Evolutionary conservation across 805 yeast species (phyloP).

Genomic region (Candida xiaguanensis): DNA sequence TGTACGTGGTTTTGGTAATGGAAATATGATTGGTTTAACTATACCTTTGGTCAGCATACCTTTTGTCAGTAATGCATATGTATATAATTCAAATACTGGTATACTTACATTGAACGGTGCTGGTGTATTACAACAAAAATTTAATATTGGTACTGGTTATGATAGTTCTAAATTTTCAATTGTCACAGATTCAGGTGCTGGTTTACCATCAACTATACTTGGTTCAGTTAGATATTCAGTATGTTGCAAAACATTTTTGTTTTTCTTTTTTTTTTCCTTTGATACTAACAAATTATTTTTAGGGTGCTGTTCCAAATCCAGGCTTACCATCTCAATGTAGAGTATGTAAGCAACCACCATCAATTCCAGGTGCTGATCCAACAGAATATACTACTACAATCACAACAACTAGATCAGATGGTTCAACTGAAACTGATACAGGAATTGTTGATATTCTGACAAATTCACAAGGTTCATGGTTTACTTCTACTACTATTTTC

Average conservation of each 20-base stretch:
- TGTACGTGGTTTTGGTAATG: constrained; percentile 24
- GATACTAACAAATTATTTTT: constrained; percentile 6
- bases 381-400: constrained; percentile 14
- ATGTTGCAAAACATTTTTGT: neutral
- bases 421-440: constrained; percentile 8
- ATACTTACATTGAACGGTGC: constrained; percentile 15
- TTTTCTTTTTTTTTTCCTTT: constrained; percentile 5
- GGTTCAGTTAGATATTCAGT: constrained; percentile 15
- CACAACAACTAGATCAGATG: constrained; percentile 4
- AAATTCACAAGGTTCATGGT: constrained; percentile 7
- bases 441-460: constrained; percentile 11
- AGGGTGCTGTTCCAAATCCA: constrained; percentile 17
- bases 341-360: constrained; percentile 15
- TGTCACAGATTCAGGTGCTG: constrained; percentile 17
- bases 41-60: constrained; percentile 8
- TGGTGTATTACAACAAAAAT: constrained; percentile 10
- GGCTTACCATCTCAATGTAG: constrained; percentile 19
- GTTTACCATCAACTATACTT: constrained; percentile 16
- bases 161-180: constrained; percentile 12
- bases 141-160: constrained; percentile 23
- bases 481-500: constrained; percentile 8
- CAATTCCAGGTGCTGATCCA: constrained; percentile 14
- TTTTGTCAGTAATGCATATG: neutral
- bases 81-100: constrained; percentile 15
- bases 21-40: constrained; percentile 18